Percentiles rank a stretch among this genome's conserved stretches.
Conservation (phyloP, 345 rosid species). For the Sonneratia caseolaris region DNA sequence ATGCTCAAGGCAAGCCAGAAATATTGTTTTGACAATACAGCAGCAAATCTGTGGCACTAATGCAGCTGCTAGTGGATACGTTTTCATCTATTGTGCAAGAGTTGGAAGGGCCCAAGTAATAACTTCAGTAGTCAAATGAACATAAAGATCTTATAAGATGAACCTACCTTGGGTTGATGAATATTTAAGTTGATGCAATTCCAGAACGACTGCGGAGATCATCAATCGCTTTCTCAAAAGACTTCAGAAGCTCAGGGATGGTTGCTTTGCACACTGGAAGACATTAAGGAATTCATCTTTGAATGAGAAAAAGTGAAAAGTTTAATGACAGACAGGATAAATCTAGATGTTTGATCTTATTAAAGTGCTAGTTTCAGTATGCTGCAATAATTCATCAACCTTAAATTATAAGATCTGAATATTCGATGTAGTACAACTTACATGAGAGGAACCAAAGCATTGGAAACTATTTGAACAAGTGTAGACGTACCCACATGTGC, state of each 20-base stretch:
- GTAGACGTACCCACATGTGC: not conserved
- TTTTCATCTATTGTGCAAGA: no score
- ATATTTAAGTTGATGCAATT: conserved; percentile 16
- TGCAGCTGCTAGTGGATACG: no score
- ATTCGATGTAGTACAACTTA: not conserved
- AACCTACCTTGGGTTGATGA: not conserved
- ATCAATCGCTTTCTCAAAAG: conserved; percentile 31
- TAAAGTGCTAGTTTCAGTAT: not conserved
- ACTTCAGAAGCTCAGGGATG: conserved; percentile 34
- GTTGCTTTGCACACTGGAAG: conserved; percentile 41
- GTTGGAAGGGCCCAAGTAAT: not conserved
- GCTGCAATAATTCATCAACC: not conserved
- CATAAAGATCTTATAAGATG: not conserved
- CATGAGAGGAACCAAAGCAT: not conserved
- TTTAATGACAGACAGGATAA: not conserved
- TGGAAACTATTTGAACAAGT: not conserved
- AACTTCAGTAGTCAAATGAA: not conserved
- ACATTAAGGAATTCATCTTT: not conserved
- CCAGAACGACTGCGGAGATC: conserved; percentile 32
- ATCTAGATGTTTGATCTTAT: not conserved
- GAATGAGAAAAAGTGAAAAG: not conserved
- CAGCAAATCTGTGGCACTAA: no score
- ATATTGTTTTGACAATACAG: no score
- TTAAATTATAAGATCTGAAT: not conserved
- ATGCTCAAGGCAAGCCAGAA: no score